Base-by-base conservation (phyloP, 257 asterid genomes). In the Scutellaria minor region DNA sequence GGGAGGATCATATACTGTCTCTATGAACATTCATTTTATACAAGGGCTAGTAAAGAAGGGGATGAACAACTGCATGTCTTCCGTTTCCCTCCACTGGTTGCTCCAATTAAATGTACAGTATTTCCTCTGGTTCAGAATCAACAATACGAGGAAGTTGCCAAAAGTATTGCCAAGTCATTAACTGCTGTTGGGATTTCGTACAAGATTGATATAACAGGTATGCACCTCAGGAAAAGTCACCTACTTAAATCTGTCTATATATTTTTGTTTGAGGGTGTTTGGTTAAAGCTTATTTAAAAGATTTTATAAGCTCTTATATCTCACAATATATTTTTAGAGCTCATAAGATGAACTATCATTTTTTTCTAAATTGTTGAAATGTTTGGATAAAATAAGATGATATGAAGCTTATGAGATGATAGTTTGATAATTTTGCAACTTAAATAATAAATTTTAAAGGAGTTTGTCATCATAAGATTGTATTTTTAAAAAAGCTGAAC, bases 61-160 rank as follows among this genome's bases (percentile, higher is more conserved):
- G 95, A 92, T 47, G 97, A 92, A 46, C 97, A 85, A 75, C 75
- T 85, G 79, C 90, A 92, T 39, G 96, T 92, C 66, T 88, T 92
- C 81, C 72, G 91, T 9, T 92, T 92, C 78, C 95, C 95, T 60
- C 89, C 96, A 1, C 79, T 83, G 6, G 92, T 92, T 47, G 97
- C 97, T 56, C 97, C 98, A 9, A 90, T 92, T 83, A 92, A 90
- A 63, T 92, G 98, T 78, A 87, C 98, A 0, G 96, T 92, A 50
- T 92, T 92, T 70, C 98, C 98, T 67, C 87, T 92, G 48, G 98
- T 90, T 75, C 97, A 90, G 70, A 92, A 90, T 63, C 78, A 90
- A 70, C 83, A 92, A 31, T 90, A 80, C 22, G 95, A 90, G 76
- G 88, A 82, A 51, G 90, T 87, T 44, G 98, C 98, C 73, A 85